Evolutionary conservation across 305 asterid species (phyloP).

Genomic region (Solanum chacoense): DNA sequence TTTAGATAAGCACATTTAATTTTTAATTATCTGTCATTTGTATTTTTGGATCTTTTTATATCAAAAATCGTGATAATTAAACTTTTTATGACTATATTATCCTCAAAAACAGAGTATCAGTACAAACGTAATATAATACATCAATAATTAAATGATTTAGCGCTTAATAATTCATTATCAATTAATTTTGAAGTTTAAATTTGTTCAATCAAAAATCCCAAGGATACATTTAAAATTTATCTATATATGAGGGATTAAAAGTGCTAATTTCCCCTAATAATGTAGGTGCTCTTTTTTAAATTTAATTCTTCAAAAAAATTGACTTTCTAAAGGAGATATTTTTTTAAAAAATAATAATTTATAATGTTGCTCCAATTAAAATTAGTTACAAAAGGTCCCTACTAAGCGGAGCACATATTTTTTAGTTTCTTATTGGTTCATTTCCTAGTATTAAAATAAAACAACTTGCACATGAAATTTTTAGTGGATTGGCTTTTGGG

Average conservation of each 20-base stretch:
- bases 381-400: neutral
- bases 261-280: neutral
- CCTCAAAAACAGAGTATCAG: neutral
- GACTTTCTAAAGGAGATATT: neutral
- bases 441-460: neutral
- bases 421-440: slow-evolving; percentile 4
- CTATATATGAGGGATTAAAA: neutral
- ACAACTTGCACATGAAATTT: neutral
- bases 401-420: slow-evolving; percentile 1
- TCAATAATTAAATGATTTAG: neutral
- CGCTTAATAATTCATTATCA: neutral
- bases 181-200: neutral
- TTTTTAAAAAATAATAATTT: neutral
- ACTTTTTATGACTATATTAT: neutral
- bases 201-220: neutral
- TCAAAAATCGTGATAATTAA: neutral
- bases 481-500: neutral
- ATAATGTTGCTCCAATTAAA: neutral
- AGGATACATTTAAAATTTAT: neutral
- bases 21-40: neutral
- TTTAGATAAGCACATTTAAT: neutral
- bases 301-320: neutral
- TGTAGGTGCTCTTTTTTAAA: neutral
- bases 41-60: neutral
- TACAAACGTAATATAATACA: neutral